These are phyloP conservation scores for Pseudonectria foliicola DNA, from an alignment of 2,329 filamentous ascomycete genomes.

Conservation along the genomic window DNA sequence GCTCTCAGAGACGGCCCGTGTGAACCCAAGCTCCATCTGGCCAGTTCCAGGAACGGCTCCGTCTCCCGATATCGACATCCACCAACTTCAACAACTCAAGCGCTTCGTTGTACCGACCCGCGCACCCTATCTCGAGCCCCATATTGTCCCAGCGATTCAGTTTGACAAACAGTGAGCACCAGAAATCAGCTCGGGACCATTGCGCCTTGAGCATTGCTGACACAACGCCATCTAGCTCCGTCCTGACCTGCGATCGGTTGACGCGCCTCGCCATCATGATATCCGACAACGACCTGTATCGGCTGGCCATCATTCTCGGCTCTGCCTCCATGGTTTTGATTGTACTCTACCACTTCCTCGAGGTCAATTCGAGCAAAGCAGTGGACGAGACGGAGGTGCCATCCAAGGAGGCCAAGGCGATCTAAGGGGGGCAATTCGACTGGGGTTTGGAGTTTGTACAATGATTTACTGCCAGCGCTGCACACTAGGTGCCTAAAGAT, in stretches of 20 bases:
- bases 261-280: conserved; percentile 63
- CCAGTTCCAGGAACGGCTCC: conserved; percentile 15
- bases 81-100: neutral
- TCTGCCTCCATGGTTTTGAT: conserved; percentile 86
- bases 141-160: no score
- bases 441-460: no score
- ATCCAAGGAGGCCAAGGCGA: no score
- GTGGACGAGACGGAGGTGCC: no score
- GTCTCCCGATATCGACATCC: no score
- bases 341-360: conserved; percentile 91
- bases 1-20: conserved; percentile 2
- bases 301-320: conserved; percentile 87
- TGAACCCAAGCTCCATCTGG: conserved; percentile 21
- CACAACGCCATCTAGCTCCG: conserved; percentile 4
- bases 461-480: no score
- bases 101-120: no score
- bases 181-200: neutral
- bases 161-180: no score
- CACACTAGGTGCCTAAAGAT: no score
- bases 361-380: conserved; percentile 62
- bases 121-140: no score
- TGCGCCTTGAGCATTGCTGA: conserved; percentile 8
- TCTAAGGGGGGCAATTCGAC: no score
- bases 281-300: conserved; percentile 85
- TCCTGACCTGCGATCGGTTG: conserved; percentile 1